Evolutionary conservation across 1,139 yeast species (phyloP).

Genomic region (Sugiyamaella japonica): DNA sequence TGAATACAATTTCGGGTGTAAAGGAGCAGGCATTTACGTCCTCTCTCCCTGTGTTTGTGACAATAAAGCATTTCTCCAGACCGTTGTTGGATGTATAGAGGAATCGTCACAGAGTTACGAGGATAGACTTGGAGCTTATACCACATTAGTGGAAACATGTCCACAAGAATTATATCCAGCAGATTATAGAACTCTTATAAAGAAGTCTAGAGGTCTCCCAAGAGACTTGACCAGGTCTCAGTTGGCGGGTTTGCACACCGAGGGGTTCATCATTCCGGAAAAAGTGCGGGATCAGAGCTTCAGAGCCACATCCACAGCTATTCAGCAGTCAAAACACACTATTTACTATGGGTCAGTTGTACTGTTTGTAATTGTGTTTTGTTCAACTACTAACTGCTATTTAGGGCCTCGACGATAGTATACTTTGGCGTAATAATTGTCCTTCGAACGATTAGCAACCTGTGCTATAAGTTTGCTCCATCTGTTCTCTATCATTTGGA

Average conservation of each 20-base stretch:
- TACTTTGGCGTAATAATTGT: slow-evolving; percentile 37
- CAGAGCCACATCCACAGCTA: slow-evolving; percentile 3
- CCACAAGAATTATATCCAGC: slow-evolving; percentile 4
- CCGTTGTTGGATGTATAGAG: slow-evolving; percentile 21
- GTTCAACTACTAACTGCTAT: slow-evolving; percentile 6
- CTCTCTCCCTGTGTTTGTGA: slow-evolving; percentile 19
- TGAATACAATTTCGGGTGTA: slow-evolving; percentile 17
- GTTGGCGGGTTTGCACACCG: slow-evolving; percentile 9
- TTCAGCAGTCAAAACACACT: not conserved
- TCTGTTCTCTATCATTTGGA: slow-evolving; percentile 39
- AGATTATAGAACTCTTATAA: slow-evolving; percentile 6
- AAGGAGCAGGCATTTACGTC: not conserved
- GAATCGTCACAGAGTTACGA: not conserved
- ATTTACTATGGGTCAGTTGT: slow-evolving; percentile 10
- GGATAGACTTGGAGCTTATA: slow-evolving; percentile 4
- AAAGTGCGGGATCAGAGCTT: slow-evolving; percentile 1
- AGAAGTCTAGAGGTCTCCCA: not conserved
- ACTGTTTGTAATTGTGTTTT: not conserved
- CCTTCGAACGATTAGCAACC: slow-evolving; percentile 21
- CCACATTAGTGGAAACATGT: not conserved
- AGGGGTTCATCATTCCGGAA: slow-evolving; percentile 13
- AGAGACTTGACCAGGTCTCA: slow-evolving; percentile 6
- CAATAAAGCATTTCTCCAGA: slow-evolving; percentile 17
- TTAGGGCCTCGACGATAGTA: slow-evolving; percentile 24
- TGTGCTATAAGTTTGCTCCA: slow-evolving; percentile 37